These are phyloP conservation scores for Hanseniaspora singularis DNA, from an alignment of 805 yeast genomes.

Conservation along the genomic window DNA sequence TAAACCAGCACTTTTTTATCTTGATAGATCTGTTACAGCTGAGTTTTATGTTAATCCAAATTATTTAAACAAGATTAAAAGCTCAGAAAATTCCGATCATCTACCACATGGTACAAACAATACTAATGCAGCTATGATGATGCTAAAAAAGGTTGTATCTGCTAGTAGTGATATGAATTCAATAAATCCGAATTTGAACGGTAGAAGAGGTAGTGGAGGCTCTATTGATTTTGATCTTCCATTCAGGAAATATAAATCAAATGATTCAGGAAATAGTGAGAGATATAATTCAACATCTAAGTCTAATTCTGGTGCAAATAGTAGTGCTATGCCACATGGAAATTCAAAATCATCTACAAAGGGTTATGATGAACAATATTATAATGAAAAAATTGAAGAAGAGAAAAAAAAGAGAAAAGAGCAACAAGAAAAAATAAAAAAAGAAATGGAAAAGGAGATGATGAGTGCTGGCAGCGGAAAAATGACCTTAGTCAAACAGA, in stretches of 20 bases:
- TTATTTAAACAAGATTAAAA: not conserved
- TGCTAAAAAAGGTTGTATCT: slow-evolving; percentile 12
- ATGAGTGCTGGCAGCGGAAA: not conserved
- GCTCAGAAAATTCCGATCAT: too few species aligned
- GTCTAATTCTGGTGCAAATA: too few species aligned
- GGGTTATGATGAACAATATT: too few species aligned
- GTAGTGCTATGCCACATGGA: too few species aligned
- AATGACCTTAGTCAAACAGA: slow-evolving; percentile 1
- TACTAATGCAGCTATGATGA: slow-evolving; percentile 6
- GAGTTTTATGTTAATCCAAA: not conserved
- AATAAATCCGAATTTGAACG: not conserved
- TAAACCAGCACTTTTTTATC: slow-evolving; percentile 12
- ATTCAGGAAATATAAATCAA: not conserved
- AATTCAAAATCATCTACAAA: too few species aligned
- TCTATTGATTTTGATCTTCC: not conserved
- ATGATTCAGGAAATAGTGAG: not conserved
- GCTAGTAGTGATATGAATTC: not conserved
- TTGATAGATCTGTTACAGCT: not conserved
- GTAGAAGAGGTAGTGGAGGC: not conserved
- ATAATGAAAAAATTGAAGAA: slow-evolving; percentile 2
- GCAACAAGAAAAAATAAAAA: slow-evolving; percentile 3
- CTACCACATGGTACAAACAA: too few species aligned
- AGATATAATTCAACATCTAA: too few species aligned
- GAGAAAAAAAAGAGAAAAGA: not conserved
- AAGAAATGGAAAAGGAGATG: slow-evolving; percentile 12